A percentile compares a stretch with the other conserved stretches of the same genome.
Evolutionary conservation across 257 asterid species (phyloP).

Genomic region (Misopates orontium): DNA sequence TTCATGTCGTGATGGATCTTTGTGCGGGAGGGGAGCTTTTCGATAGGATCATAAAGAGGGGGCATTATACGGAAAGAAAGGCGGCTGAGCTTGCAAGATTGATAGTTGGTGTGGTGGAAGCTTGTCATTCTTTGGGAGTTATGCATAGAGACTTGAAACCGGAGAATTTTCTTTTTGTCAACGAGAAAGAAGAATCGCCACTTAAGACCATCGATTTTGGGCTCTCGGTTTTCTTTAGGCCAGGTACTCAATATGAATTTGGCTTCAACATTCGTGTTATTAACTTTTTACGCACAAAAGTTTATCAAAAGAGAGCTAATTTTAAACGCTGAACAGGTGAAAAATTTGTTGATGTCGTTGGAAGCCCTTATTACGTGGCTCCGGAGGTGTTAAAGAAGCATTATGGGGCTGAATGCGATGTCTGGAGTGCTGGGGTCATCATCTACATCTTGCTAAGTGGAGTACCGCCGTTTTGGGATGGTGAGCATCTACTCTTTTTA

Average conservation of each 20-base stretch:
- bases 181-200: slow-evolving; percentile 71
- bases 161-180: slow-evolving; percentile 80
- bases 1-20: slow-evolving; percentile 88
- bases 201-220: slow-evolving; percentile 90
- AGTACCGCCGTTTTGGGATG: slow-evolving; percentile 84
- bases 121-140: slow-evolving; percentile 87
- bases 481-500: slow-evolving; percentile 32
- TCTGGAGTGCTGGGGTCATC: slow-evolving; percentile 84
- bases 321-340: slow-evolving; percentile 42
- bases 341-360: slow-evolving; percentile 56
- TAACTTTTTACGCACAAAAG: no score
- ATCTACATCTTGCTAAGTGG: slow-evolving; percentile 64
- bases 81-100: slow-evolving; percentile 80
- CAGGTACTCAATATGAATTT: slow-evolving; percentile 45
- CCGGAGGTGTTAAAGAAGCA: slow-evolving; percentile 66
- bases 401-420: slow-evolving; percentile 67
- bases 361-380: slow-evolving; percentile 81
- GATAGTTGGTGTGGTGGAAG: slow-evolving; percentile 71
- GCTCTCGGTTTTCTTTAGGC: slow-evolving; percentile 76
- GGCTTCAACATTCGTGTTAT: slow-evolving; percentile 7
- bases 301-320: no score
- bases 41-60: slow-evolving; percentile 77
- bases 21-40: slow-evolving; percentile 94
- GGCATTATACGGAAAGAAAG: slow-evolving; percentile 80
- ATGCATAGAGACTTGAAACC: slow-evolving; percentile 96